Evolutionary conservation across 306 rosid genomes (phyloP).

Genomic region (Medicago truncatula): DNA sequence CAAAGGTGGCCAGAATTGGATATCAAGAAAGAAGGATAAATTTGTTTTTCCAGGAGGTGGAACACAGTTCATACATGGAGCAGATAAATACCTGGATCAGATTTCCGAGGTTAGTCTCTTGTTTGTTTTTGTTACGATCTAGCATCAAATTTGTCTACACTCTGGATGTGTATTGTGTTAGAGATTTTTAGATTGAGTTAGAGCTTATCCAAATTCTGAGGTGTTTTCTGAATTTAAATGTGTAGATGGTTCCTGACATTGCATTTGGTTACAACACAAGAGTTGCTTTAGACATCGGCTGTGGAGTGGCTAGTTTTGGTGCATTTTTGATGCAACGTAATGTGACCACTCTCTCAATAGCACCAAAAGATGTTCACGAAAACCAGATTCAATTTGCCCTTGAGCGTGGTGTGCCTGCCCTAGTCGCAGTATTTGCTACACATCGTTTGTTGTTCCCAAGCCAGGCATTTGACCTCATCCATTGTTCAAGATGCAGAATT

Average conservation of each 20-base stretch:
- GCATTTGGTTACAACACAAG: constrained; percentile 70
- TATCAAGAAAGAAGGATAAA: constrained; percentile 63
- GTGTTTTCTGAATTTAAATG: constrained; percentile 28
- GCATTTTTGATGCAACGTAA: constrained; percentile 78
- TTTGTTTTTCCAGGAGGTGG: constrained; percentile 83
- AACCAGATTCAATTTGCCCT: constrained; percentile 94
- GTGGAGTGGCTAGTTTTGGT: constrained; percentile 95
- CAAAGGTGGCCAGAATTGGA: constrained; percentile 93
- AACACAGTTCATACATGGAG: constrained; percentile 84
- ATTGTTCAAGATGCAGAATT: constrained; percentile 87
- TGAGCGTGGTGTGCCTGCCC: constrained; percentile 96
- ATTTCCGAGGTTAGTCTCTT: constrained; percentile 66
- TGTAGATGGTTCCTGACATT: constrained; percentile 86
- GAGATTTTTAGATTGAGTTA: not conserved
- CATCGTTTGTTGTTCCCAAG: constrained; percentile 77
- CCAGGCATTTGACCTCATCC: constrained; percentile 93
- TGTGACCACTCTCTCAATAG: constrained; percentile 78
- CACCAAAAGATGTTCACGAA: constrained; percentile 83
- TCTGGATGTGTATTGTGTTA: not conserved
- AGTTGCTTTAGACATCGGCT: constrained; percentile 82
- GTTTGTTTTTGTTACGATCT: not conserved
- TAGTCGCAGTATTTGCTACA: constrained; percentile 73
- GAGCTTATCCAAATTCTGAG: not conserved
- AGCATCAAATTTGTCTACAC: not conserved
- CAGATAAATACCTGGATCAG: constrained; percentile 74